Conservation (phyloP, 1,139 yeast genomes). For the Candida tropicalis region DNA sequence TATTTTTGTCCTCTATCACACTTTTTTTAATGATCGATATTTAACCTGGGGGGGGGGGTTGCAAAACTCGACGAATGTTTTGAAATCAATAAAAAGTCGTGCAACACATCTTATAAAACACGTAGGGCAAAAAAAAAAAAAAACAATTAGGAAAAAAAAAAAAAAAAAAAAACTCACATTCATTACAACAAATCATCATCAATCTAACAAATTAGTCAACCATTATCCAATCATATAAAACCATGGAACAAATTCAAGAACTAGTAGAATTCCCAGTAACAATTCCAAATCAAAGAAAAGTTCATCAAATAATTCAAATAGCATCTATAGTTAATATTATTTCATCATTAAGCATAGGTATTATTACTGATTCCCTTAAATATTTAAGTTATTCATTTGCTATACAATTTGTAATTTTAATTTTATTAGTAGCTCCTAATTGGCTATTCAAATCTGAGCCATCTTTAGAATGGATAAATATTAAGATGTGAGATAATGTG, state of each 20-base stretch:
- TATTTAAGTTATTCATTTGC: constrained; percentile 15
- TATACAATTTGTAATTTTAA: constrained; percentile 14
- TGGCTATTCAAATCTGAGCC: constrained; percentile 16
- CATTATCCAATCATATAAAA: neutral
- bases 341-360: constrained; percentile 16
- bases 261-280: constrained; percentile 19
- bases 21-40: too few relatives aligned
- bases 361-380: constrained; percentile 14
- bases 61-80: too few relatives aligned
- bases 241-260: constrained; percentile 12
- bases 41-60: too few relatives aligned
- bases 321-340: constrained; percentile 14
- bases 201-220: neutral
- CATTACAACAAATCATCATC: neutral
- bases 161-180: neutral
- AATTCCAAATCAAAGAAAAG: constrained; percentile 18
- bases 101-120: too few relatives aligned
- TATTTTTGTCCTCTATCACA: too few relatives aligned
- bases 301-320: constrained; percentile 13
- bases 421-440: constrained; percentile 18
- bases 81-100: too few relatives aligned
- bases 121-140: too few relatives aligned
- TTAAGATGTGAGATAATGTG: constrained; percentile 9
- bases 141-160: too few relatives aligned
- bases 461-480: constrained; percentile 17